Conservation (phyloP, 164 flowering plant species). For the Euptelea pleiosperma region DNA sequence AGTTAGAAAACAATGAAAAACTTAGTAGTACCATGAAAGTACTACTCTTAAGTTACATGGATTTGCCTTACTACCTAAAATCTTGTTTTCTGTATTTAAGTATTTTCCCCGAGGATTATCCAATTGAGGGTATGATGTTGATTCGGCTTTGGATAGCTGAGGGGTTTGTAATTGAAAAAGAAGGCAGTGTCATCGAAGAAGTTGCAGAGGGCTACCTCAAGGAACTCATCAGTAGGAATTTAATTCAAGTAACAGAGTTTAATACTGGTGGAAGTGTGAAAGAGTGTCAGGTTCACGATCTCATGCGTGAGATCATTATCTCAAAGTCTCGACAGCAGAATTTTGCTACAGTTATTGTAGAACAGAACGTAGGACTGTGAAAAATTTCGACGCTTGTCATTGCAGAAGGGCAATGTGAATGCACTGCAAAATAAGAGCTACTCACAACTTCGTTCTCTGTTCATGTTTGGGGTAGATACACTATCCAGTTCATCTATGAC, state of each 20-base stretch:
- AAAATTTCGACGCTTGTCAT: conserved; percentile 21
- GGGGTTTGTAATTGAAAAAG: conserved; percentile 24
- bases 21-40: conserved; percentile 2
- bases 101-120: conserved; percentile 18
- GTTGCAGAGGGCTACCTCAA: conserved; percentile 23
- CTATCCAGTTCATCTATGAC: not conserved
- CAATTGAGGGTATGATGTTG: conserved; percentile 1
- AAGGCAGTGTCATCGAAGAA: conserved; percentile 16
- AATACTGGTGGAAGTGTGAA: conserved; percentile 14
- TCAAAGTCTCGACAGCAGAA: conserved; percentile 19
- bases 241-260: conserved; percentile 9
- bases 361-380: not conserved
- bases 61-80: conserved; percentile 18
- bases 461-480: conserved; percentile 4
- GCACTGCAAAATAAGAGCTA: not conserved
- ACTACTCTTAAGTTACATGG: conserved; percentile 14
- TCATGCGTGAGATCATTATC: conserved; percentile 19
- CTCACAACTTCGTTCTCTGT: conserved; percentile 13
- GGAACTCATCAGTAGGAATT: conserved; percentile 18
- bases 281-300: conserved; percentile 20
- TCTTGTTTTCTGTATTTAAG: conserved; percentile 15
- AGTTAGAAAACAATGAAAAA: not conserved
- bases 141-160: conserved; percentile 23
- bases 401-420: conserved; percentile 1
- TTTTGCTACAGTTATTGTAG: conserved; percentile 3